Conservation (phyloP, 805 yeast genomes). For the Candida bentonensis region DNA sequence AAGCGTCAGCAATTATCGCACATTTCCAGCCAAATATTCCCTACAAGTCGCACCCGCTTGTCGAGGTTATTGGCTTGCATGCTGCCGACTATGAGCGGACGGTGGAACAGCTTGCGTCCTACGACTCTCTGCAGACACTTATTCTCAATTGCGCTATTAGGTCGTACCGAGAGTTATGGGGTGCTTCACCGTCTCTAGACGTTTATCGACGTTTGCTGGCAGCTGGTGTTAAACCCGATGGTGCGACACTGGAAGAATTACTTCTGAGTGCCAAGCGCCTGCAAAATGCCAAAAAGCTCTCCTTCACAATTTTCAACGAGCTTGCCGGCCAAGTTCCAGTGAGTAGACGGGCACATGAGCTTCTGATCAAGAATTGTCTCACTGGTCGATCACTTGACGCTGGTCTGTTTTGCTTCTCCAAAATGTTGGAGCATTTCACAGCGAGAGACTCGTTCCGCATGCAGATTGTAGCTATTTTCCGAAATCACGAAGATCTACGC, state of each 20-base stretch:
- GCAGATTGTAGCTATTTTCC: neutral
- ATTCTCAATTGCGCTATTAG: neutral
- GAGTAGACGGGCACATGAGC: slow-evolving; percentile 14
- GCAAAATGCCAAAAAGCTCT: slow-evolving; percentile 18
- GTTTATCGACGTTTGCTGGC: neutral
- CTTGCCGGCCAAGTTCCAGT: slow-evolving; percentile 6
- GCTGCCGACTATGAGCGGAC: neutral
- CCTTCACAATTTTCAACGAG: slow-evolving; percentile 15
- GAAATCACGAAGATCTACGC: neutral
- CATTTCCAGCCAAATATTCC: neutral
- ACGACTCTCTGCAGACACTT: neutral
- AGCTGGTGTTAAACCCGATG: slow-evolving; percentile 6
- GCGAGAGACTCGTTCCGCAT: neutral
- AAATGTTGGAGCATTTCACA: slow-evolving; percentile 13
- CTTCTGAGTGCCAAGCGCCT: slow-evolving; percentile 12
- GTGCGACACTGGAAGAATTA: slow-evolving; percentile 9
- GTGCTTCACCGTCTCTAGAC: neutral
- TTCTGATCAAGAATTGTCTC: slow-evolving; percentile 14
- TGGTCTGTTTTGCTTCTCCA: slow-evolving; percentile 11
- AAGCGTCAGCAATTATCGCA: neutral
- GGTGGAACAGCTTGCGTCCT: neutral
- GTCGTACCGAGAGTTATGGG: neutral
- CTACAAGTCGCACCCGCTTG: neutral
- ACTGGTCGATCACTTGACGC: slow-evolving; percentile 11
- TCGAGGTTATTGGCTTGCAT: neutral